Evolutionary conservation across 1,139 yeast genomes (phyloP), one percentile per base, ranked within the genome.

Genomic region (Nakaseomyces bracarensis): DNA sequence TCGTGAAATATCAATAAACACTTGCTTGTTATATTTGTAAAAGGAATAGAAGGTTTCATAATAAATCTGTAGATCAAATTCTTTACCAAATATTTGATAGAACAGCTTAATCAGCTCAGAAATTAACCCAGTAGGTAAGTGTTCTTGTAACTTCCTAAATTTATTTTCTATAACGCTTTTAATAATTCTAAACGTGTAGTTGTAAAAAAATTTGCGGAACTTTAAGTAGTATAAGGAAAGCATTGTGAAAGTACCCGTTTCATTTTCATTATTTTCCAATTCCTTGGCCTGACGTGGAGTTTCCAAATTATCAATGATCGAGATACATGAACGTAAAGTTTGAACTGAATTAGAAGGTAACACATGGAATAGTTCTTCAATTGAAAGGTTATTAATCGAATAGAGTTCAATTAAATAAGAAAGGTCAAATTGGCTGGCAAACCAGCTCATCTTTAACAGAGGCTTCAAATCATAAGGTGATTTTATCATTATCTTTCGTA

Each of bases 391-490:
- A 46, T 62, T 63, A 4, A 64, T 54, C 0, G 68, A 58, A 28
- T 54, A 54, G 10, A 59, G 47, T 42, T 64, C 64, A 35, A 66
- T 44, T 1, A 58, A 42, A 26, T 53, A 45, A 1, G 45, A 43
- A 8, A 58, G 30, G 3, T 64, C 63, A 13, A 64, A 38, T 7
- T 54, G 40, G 8, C 50, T 50, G 28, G 52, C 55, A 47, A 64
- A 64, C 5, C 35, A 28, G 3, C 56, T 44, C 3, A 51, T 41
- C 1, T 49, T 27, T 27, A 64, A 40, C 2, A 65, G 38, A 3
- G 60, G 58, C 36, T 58, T 61, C 34, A 65, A 49, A 3, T 58
- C 49, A n/a, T 45, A 33, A 3, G 68, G 60, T 41, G 51, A 52
- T 23, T 52, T 47, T 1, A 59, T 46, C 38, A 60, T 50, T n/a